Conservation (phyloP, 805 yeast species). For the Lipomyces sp. region DNA sequence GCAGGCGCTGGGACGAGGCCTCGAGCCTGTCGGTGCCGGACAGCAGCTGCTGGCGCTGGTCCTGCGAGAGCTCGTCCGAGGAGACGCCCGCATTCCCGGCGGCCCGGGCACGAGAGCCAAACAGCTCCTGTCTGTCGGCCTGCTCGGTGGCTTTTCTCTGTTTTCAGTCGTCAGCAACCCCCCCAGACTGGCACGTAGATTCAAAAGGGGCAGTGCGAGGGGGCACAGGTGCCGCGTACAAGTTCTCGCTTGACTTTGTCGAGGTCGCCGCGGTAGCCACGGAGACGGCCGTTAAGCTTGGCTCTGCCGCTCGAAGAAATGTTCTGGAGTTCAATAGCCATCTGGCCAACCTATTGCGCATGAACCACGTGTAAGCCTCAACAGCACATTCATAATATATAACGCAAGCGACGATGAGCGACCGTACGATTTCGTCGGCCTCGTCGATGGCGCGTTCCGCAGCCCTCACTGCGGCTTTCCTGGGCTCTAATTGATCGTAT, state of each 20-base stretch:
- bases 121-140: slow-evolving; percentile 67
- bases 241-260: slow-evolving; percentile 52
- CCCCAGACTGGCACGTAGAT: too few relatives aligned
- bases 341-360: slow-evolving; percentile 60
- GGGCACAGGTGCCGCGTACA: background rate
- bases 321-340: slow-evolving; percentile 80
- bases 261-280: slow-evolving; percentile 62
- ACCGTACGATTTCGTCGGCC: slow-evolving; percentile 58
- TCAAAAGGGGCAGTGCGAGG: too few relatives aligned
- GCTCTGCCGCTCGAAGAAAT: slow-evolving; percentile 74
- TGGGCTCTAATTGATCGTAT: slow-evolving; percentile 41
- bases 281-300: slow-evolving; percentile 65
- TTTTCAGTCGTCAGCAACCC: background rate
- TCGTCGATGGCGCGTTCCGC: slow-evolving; percentile 73
- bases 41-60: slow-evolving; percentile 79
- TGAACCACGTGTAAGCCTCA: too few relatives aligned
- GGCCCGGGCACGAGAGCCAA: slow-evolving; percentile 52
- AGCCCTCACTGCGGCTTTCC: slow-evolving; percentile 55
- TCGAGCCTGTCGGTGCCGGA: slow-evolving; percentile 77
- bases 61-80: slow-evolving; percentile 43
- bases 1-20: slow-evolving; percentile 73
- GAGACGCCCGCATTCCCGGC: slow-evolving; percentile 32
- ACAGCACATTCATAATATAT: too few relatives aligned
- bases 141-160: slow-evolving; percentile 57
- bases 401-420: too few relatives aligned